Evolutionary conservation across 1,284 basidiomycete species (phyloP).

Genomic region (Takashimella tepidaria): DNA sequence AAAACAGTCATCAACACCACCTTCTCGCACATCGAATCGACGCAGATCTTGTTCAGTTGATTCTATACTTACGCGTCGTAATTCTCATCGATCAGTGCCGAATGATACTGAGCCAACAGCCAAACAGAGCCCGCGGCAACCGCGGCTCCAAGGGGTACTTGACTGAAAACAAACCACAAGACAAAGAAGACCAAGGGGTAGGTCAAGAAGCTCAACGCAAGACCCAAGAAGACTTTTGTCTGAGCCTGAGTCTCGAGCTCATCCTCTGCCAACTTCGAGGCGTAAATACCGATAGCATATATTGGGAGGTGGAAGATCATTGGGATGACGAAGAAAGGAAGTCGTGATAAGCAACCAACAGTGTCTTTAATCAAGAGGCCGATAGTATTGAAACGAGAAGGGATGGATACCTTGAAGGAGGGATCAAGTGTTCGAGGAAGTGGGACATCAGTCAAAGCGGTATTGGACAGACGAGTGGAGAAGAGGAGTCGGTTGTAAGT

Average conservation of each 20-base stretch:
- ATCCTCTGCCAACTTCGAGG: conserved; percentile 68
- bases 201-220: conserved; percentile 66
- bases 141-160: conserved; percentile 56
- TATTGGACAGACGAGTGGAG: conserved; percentile 73
- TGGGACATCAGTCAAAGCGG: conserved; percentile 65
- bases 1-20: conserved; percentile 1
- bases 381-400: conserved; percentile 75
- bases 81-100: conserved; percentile 54
- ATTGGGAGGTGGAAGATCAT: conserved; percentile 74
- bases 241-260: conserved; percentile 84
- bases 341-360: conserved; percentile 59
- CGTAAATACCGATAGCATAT: conserved; percentile 70
- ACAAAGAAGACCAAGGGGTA: conserved; percentile 78
- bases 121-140: conserved; percentile 56
- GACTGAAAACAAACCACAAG: conserved; percentile 72
- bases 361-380: conserved; percentile 70
- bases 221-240: conserved; percentile 80
- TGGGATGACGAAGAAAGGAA: conserved; percentile 83
- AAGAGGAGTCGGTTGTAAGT: conserved; percentile 83
- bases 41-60: neutral
- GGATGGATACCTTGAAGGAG: conserved; percentile 61
- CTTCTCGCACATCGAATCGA: neutral
- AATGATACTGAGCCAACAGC: conserved; percentile 72
- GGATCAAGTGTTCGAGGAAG: conserved; percentile 72
- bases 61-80: conserved; percentile 63